Base-by-base conservation (phyloP, 495 filamentous ascomycete species). In the Usnea hakonensis region DNA sequence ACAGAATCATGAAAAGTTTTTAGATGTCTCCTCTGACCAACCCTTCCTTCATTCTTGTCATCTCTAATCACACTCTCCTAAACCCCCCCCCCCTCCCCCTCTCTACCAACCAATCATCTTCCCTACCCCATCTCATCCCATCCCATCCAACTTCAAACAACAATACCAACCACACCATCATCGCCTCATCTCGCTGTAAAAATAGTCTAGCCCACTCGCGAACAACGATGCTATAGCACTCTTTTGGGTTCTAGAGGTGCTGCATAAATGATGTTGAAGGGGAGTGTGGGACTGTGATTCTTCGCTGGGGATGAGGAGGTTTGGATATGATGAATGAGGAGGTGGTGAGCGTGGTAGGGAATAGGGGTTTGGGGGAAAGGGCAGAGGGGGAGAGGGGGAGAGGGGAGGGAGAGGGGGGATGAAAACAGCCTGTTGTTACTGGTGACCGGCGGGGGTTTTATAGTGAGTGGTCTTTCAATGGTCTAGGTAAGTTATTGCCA, bases 271-370 rank as follows among this genome's bases (percentile, higher is more conserved):
- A n/a, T n/a, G n/a, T n/a, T n/a, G n/a, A n/a, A n/a, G n/a, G n/a
- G n/a, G n/a, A n/a, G n/a, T n/a, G n/a, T n/a, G n/a, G n/a, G n/a
- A n/a, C n/a, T n/a, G n/a, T n/a, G n/a, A n/a, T n/a, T n/a, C n/a
- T n/a, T n/a, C n/a, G n/a, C n/a, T n/a, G n/a, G n/a, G n/a, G n/a
- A n/a, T n/a, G n/a, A n/a, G n/a, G n/a, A n/a, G n/a, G n/a, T n/a
- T n/a, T n/a, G n/a, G n/a, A 32, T 14, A 52, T n/a, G 19, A 35
- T 38, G 54, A 46, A 64, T 11, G 57, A 61, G 11, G 62, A 56
- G 62, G 26, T 55, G 17, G 50, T 57, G 57, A 28, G 5, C n/a
- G n/a, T n/a, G n/a, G n/a, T n/a, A n/a, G n/a, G n/a, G n/a, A n/a
- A n/a, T n/a, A n/a, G 43, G 26, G 40, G 17, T n/a, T 16, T 33